These are phyloP conservation scores for Beauveria medogensis DNA, from an alignment of 2,329 filamentous ascomycete species.

Conservation along the genomic window DNA sequence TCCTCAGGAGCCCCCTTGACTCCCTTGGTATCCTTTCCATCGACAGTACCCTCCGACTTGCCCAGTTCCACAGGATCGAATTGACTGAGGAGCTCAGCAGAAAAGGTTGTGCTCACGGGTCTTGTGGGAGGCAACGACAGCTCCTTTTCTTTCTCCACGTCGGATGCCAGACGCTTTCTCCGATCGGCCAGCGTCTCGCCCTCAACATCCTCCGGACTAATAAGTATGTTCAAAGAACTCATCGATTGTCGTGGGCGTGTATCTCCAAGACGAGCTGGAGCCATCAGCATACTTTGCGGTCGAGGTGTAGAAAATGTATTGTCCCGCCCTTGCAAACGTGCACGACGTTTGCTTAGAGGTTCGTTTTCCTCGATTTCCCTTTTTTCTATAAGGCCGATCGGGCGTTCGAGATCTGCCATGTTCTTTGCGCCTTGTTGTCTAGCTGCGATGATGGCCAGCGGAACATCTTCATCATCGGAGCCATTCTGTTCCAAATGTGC, in stretches of 20 bases:
- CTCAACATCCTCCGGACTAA: slow-evolving; percentile 50
- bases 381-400: slow-evolving; percentile 69
- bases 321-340: slow-evolving; percentile 60
- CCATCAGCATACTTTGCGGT: slow-evolving; percentile 38
- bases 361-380: slow-evolving; percentile 88
- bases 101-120: slow-evolving; percentile 59
- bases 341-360: slow-evolving; percentile 69
- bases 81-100: slow-evolving; percentile 58
- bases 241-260: slow-evolving; percentile 14
- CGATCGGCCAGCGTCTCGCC: slow-evolving; percentile 60
- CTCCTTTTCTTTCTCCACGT: slow-evolving; percentile 39
- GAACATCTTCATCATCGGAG: slow-evolving; percentile 74
- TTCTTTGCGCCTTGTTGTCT: slow-evolving; percentile 46
- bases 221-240: slow-evolving; percentile 32
- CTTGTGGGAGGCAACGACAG: slow-evolving; percentile 42
- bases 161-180: slow-evolving; percentile 49
- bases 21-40: slow-evolving; percentile 28
- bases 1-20: slow-evolving; percentile 35
- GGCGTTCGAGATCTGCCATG: slow-evolving; percentile 50
- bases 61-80: slow-evolving; percentile 45
- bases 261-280: slow-evolving; percentile 12
- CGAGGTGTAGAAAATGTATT: slow-evolving; percentile 33
- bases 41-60: slow-evolving; percentile 27
- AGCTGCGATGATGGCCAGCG: slow-evolving; percentile 69
- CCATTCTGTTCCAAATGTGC: slow-evolving; percentile 35